These are phyloP conservation scores for Thalassiosira hispida DNA, from an alignment of 352 stramenopile species.

Conservation along the genomic window DNA sequence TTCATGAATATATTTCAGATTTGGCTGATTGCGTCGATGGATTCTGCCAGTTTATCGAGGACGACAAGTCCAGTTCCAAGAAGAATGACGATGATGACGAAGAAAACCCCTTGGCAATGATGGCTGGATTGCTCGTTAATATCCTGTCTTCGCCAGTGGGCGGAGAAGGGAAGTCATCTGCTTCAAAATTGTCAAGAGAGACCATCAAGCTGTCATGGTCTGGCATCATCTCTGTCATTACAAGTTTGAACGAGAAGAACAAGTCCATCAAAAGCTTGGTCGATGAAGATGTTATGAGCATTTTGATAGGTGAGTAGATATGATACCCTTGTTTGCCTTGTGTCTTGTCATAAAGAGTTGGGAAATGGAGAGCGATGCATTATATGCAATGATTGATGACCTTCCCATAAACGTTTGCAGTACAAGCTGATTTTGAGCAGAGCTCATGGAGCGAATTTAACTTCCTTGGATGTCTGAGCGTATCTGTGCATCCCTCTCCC, in stretches of 20 bases:
- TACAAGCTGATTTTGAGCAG: slow-evolving; percentile 56
- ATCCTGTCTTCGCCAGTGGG: slow-evolving; percentile 72
- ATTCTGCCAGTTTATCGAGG: slow-evolving; percentile 21
- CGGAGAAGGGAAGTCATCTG: slow-evolving; percentile 52
- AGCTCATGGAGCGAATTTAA: slow-evolving; percentile 47
- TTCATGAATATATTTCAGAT: slow-evolving; percentile 65
- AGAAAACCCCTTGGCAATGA: slow-evolving; percentile 61
- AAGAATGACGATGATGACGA: slow-evolving; percentile 13
- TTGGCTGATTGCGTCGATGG: slow-evolving; percentile 46
- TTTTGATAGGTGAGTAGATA: slow-evolving; percentile 71
- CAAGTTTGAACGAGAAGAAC: slow-evolving; percentile 33
- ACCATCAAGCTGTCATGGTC: slow-evolving; percentile 68
- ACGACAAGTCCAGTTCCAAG: slow-evolving; percentile 6
- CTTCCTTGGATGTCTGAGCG: slow-evolving; percentile 60
- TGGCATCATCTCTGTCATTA: slow-evolving; percentile 44
- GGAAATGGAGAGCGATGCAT: slow-evolving; percentile 2
- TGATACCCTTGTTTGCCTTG: too few species aligned
- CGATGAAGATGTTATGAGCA: slow-evolving; percentile 61
- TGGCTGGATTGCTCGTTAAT: slow-evolving; percentile 67
- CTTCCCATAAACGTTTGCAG: slow-evolving; percentile 62
- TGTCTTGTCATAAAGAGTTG: too few species aligned
- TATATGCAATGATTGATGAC: slow-evolving; percentile 51
- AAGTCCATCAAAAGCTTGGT: slow-evolving; percentile 33
- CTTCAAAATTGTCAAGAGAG: slow-evolving; percentile 73
- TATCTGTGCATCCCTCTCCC: slow-evolving; percentile 11